A percentile compares a stretch with the other conserved stretches of the same genome.
Evolutionary conservation across 306 rosid species (phyloP).

Genomic region (Begonia peltatifolia): DNA sequence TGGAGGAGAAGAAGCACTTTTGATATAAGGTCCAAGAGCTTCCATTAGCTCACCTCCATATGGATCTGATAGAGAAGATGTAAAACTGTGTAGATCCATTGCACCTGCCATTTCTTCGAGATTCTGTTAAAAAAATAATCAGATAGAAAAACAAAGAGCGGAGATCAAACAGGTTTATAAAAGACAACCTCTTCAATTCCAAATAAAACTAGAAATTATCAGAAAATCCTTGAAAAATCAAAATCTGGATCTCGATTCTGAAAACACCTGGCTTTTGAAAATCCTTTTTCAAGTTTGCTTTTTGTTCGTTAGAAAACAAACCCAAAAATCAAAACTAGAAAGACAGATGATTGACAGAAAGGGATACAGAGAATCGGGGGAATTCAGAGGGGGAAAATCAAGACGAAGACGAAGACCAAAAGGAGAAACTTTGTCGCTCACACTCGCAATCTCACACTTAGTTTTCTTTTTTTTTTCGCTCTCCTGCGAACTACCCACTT

Average conservation of each 20-base stretch:
- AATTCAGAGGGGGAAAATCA: slow-evolving; percentile 31
- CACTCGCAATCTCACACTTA: neutral
- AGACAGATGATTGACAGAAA: slow-evolving; percentile 97
- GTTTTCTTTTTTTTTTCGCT: neutral
- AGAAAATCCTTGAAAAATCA: neutral
- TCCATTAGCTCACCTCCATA: slow-evolving; percentile 88
- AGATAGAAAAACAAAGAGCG: neutral
- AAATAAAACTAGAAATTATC: slow-evolving; percentile 15
- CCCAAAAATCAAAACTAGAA: slow-evolving; percentile 73
- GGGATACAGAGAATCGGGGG: slow-evolving; percentile 98
- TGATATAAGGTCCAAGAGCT: slow-evolving; percentile 95
- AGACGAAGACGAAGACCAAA: neutral
- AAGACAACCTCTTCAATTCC: slow-evolving; percentile 56
- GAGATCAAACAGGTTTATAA: slow-evolving; percentile 56
- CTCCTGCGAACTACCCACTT: neutral
- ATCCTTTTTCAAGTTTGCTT: slow-evolving; percentile 64
- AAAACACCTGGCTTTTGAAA: slow-evolving; percentile 87
- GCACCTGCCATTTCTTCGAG: slow-evolving; percentile 50
- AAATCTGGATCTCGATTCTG: slow-evolving; percentile 94
- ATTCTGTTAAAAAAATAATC: neutral
- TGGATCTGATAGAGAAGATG: slow-evolving; percentile 37
- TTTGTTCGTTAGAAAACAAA: slow-evolving; percentile 38
- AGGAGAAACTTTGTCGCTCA: neutral
- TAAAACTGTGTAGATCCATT: slow-evolving; percentile 51
- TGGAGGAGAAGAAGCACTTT: slow-evolving; percentile 26